These are phyloP conservation scores for Thalassiosira allenii DNA, from an alignment of 352 stramenopile genomes.

Conservation along the genomic window DNA sequence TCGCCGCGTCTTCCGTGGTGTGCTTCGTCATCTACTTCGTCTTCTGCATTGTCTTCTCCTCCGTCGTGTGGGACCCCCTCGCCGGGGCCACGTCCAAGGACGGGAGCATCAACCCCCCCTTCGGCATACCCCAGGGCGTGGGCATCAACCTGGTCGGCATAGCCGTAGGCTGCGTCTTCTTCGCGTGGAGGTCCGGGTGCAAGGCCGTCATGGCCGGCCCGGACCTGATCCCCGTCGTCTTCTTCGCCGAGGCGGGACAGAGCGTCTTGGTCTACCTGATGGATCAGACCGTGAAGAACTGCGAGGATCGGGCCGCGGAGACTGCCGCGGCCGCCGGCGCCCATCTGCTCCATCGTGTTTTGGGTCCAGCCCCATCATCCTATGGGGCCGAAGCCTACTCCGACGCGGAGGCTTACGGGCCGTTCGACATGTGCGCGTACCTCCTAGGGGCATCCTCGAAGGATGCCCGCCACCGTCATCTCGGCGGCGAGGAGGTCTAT, in stretches of 20 bases:
- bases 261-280: constrained; percentile 5
- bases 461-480: not conserved
- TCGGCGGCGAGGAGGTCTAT: not conserved
- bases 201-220: constrained; percentile 19
- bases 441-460: too few species aligned
- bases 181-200: constrained; percentile 29
- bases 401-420: not conserved
- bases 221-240: constrained; percentile 18
- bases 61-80: constrained; percentile 24
- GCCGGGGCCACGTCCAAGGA: not conserved
- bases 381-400: not conserved
- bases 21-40: constrained; percentile 41
- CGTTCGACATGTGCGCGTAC: not conserved
- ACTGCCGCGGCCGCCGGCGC: too few species aligned
- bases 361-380: not conserved
- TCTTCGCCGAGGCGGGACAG: constrained; percentile 18
- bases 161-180: constrained; percentile 21
- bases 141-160: constrained; percentile 34
- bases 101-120: constrained; percentile 25
- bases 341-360: constrained; percentile 5
- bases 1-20: constrained; percentile 21
- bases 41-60: constrained; percentile 34
- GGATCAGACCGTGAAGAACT: too few species aligned
- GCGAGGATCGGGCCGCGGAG: too few species aligned
- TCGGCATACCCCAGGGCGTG: constrained; percentile 22